A percentile compares a stretch with the other conserved stretches of the same genome.
These are phyloP conservation scores for Lathyrus aphaca DNA, from an alignment of 306 rosid species.

Conservation along the genomic window DNA sequence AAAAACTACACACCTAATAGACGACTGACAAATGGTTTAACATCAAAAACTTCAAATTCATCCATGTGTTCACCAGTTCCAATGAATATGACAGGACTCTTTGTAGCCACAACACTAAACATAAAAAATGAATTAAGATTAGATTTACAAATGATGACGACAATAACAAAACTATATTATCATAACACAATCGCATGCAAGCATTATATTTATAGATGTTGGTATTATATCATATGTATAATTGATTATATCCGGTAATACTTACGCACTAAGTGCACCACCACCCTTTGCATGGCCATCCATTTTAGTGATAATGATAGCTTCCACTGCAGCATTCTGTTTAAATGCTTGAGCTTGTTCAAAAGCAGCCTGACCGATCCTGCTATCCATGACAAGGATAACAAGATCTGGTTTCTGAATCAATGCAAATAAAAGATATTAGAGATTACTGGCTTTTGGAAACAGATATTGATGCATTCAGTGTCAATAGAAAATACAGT, in stretches of 20 bases:
- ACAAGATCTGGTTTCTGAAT: not conserved
- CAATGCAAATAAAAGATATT: not conserved
- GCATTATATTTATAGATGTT: slow-evolving; percentile 20
- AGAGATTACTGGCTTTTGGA: slow-evolving; percentile 16
- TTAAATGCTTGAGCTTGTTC: not conserved
- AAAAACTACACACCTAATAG: too few relatives aligned
- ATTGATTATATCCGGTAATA: too few relatives aligned
- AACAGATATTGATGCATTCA: slow-evolving; percentile 1
- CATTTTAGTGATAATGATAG: not conserved
- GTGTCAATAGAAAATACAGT: slow-evolving; percentile 44
- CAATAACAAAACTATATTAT: slow-evolving; percentile 8
- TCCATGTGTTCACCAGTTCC: not conserved
- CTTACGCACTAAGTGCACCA: not conserved
- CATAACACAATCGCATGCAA: slow-evolving; percentile 21
- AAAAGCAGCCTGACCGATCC: not conserved
- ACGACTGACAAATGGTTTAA: not conserved
- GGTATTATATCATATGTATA: slow-evolving; percentile 16
- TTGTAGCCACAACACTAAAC: not conserved
- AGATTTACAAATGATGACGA: not conserved
- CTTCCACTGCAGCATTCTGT: not conserved
- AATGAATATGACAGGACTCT: not conserved
- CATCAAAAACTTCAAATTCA: not conserved
- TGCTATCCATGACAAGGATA: not conserved
- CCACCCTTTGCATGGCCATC: not conserved
- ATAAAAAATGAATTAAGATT: slow-evolving; percentile 25